phyloP scores from a whole-genome alignment of 768 basidiomycete genomes.

The Russula sp. region DNA sequence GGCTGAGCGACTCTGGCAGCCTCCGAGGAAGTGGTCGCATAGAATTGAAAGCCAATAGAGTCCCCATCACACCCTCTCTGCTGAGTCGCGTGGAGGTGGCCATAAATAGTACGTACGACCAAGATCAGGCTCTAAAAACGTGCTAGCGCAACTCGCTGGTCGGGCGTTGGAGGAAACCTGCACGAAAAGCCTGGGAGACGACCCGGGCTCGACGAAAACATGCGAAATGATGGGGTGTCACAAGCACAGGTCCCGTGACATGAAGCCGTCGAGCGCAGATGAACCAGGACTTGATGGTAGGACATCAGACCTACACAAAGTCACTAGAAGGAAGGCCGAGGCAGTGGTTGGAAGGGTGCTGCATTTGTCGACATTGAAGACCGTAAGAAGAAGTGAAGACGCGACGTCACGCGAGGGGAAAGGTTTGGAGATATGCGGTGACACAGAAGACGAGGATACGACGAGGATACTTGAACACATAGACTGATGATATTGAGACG shows the following conservation, averaged over 20 bases:
- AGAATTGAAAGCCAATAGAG: neutral
- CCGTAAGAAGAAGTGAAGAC: no score
- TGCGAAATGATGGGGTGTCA: no score
- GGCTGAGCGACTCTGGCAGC: neutral
- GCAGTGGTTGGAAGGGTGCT: conserved; percentile 75
- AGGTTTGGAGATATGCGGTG: no score
- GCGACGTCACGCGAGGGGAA: no score
- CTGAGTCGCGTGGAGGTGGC: neutral
- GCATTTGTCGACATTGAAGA: conserved; percentile 36
- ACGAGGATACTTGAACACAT: no score
- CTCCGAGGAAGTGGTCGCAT: neutral
- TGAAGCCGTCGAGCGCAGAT: no score
- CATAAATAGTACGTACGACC: neutral
- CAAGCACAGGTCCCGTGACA: no score
- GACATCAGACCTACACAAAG: conserved; percentile 75
- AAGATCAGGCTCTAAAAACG: neutral
- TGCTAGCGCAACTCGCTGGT: neutral
- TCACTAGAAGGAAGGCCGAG: conserved; percentile 74
- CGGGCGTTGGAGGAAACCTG: neutral
- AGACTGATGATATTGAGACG: no score
- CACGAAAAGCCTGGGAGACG: neutral
- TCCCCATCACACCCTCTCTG: no score
- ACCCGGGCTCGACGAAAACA: no score
- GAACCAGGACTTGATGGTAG: no score
- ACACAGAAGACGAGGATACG: no score